Conservation (phyloP, 768 basidiomycete genomes). For the Boletus sp. region DNA sequence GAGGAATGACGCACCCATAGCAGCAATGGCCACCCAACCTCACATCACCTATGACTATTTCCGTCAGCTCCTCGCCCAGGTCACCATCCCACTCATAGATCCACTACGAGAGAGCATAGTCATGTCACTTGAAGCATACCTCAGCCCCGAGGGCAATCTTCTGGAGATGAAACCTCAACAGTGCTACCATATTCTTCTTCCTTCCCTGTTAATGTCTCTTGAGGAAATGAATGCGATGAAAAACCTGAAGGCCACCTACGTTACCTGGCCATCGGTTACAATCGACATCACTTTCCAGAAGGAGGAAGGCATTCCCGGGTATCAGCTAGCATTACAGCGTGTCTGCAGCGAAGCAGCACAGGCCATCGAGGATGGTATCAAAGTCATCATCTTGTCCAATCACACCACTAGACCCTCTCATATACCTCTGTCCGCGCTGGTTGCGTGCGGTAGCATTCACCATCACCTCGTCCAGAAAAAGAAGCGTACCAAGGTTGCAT, state of each 20-base stretch:
- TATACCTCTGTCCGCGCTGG: too few relatives aligned
- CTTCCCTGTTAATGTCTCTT: conserved; percentile 88
- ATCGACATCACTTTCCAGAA: too few relatives aligned
- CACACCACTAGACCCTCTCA: too few relatives aligned
- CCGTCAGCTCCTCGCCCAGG: conserved; percentile 97
- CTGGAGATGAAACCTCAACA: conserved; percentile 94
- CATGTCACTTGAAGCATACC: conserved; percentile 96
- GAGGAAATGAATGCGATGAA: conserved; percentile 99
- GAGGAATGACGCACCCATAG: conserved; percentile 97
- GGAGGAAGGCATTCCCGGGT: too few relatives aligned
- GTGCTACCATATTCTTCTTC: conserved; percentile 89
- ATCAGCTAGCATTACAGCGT: too few relatives aligned
- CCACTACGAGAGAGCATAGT: conserved; percentile 96
- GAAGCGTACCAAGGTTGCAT: too few relatives aligned
- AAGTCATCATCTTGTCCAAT: too few relatives aligned
- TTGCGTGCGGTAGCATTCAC: too few relatives aligned
- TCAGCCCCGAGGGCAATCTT: conserved; percentile 95
- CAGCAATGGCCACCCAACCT: conserved; percentile 89
- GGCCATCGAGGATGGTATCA: too few relatives aligned
- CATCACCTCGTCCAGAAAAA: too few relatives aligned
- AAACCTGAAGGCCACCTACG: conserved; percentile 79
- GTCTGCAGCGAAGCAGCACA: too few relatives aligned
- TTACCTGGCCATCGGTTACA: too few relatives aligned
- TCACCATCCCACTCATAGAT: conserved; percentile 99
- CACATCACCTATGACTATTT: conserved; percentile 95